Base-by-base conservation (phyloP, 352 stramenopile genomes). In the Globisporangium viniferum region DNA sequence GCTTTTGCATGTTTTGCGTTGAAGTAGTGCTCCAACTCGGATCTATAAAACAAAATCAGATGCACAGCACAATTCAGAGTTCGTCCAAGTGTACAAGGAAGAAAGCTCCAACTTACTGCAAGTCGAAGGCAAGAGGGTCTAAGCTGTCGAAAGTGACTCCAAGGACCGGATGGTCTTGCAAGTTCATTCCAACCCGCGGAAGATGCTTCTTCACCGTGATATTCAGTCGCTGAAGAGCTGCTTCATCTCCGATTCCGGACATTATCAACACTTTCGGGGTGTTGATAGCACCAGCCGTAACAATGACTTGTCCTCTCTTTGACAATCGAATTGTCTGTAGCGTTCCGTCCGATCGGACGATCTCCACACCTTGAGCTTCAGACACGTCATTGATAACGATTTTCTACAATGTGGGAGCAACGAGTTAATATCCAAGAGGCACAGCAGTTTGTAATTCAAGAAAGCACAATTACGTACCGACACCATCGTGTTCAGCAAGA, bases 141-240 rank as follows among this genome's bases (percentile, higher is more conserved):
- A 76, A 59, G 29, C 74, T 80, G 65, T 84, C 65, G 66, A 92
- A 96, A n/a, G 77, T 78, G 61, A 97, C 75, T 5, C 78, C 88
- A 6, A 97, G 68, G 33, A 90, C 90, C 5, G 88, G 90, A 57
- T 97, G 91, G 63, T 97, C 91, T 63, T 97, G 90, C 18, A 98
- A 69, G 63, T 97, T 97, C 78, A 88, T 91, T 4, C 92, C 92
- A 2, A 98, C 89, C 15, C 79, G 82, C 24, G 87, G 64, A 12
- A 94, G 70, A 55, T 92, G 75, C 14, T 92, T 90, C 58, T 88
- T 84, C 15, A 87, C 71, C 0, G 77, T 75, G 33, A 96, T 66
- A 0, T 73, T 74, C 20, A 81, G 70, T 12, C 76, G 67, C 12
- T 77, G 54, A 2, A 96, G 82, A 24, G 72, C 73, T 22, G 75